Percentiles rank a stretch among this genome's conserved stretches.
These are phyloP conservation scores for Rhizopogon rudus DNA, from an alignment of 768 basidiomycete species.

Conservation along the genomic window DNA sequence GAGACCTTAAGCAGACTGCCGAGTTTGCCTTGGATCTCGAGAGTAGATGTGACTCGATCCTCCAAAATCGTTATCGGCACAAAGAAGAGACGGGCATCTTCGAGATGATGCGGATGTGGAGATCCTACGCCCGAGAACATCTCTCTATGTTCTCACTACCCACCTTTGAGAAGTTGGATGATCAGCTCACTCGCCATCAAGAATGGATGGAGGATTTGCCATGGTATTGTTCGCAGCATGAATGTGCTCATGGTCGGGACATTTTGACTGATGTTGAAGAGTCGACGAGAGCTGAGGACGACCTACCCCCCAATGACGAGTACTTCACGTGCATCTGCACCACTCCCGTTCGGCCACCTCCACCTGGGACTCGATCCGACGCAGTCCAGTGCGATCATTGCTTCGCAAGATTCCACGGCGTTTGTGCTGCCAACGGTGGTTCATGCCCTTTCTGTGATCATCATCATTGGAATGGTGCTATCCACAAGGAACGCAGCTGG, in stretches of 20 bases:
- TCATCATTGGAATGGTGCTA: conserved; percentile 85
- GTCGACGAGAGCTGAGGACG: conserved; percentile 72
- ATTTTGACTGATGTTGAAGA: conserved; percentile 74
- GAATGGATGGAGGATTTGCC: conserved; percentile 73
- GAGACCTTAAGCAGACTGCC: conserved; percentile 62
- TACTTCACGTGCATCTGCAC: conserved; percentile 85
- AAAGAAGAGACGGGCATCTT: conserved; percentile 62
- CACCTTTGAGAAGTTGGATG: conserved; percentile 66
- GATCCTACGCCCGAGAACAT: conserved; percentile 63
- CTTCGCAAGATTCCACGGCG: conserved; percentile 80
- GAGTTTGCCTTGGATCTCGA: conserved; percentile 79
- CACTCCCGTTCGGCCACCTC: conserved; percentile 72
- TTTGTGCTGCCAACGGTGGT: conserved; percentile 83
- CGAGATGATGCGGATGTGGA: conserved; percentile 70
- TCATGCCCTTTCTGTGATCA: conserved; percentile 91
- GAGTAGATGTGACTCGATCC: conserved; percentile 65
- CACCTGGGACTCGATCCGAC: conserved; percentile 66
- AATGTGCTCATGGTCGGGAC: conserved; percentile 53
- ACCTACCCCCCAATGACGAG: conserved; percentile 73
- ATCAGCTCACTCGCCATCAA: conserved; percentile 60
- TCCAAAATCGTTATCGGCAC: conserved; percentile 56
- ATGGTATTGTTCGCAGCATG: conserved; percentile 73
- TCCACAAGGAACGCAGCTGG: conserved; percentile 78
- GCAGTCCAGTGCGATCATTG: conserved; percentile 91
- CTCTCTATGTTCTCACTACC: conserved; percentile 71